Percentiles rank a stretch among this genome's conserved stretches.
phyloP scores from a whole-genome alignment of 768 basidiomycete species.

The Hysterangium stoloniferum region DNA sequence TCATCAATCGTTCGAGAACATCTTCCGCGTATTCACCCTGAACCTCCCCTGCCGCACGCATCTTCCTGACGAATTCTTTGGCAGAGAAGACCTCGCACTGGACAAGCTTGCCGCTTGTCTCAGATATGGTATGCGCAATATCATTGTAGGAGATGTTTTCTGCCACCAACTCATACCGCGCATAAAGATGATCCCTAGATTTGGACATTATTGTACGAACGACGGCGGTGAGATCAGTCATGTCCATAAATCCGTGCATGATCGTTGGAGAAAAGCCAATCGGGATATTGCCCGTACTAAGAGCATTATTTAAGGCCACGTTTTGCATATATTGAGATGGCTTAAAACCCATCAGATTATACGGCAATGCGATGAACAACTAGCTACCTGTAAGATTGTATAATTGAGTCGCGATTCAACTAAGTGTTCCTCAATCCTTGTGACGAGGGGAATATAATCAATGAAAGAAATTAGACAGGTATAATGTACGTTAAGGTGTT shows the following conservation, averaged over 20 bases:
- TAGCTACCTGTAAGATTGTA: slow-evolving; percentile 27
- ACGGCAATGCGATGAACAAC: not conserved
- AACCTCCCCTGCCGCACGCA: slow-evolving; percentile 9
- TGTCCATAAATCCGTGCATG: slow-evolving; percentile 28
- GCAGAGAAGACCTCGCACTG: slow-evolving; percentile 16
- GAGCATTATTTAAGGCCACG: not conserved
- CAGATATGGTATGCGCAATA: slow-evolving; percentile 20
- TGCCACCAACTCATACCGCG: slow-evolving; percentile 29
- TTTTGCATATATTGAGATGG: slow-evolving; percentile 9
- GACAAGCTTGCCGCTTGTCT: slow-evolving; percentile 15
- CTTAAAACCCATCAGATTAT: not conserved
- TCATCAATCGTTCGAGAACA: slow-evolving; percentile 24
- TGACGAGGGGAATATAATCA: not conserved
- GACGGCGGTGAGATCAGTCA: slow-evolving; percentile 24
- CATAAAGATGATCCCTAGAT: slow-evolving; percentile 24
- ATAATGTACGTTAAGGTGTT: too few relatives aligned
- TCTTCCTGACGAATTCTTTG: slow-evolving; percentile 13
- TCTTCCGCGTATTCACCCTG: slow-evolving; percentile 20
- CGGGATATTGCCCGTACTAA: slow-evolving; percentile 13
- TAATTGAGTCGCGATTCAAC: slow-evolving; percentile 29
- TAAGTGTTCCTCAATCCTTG: slow-evolving; percentile 25
- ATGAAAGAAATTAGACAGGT: not conserved
- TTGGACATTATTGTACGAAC: slow-evolving; percentile 23
- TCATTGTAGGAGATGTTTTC: slow-evolving; percentile 24
- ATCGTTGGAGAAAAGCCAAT: slow-evolving; percentile 20